Evolutionary conservation across 768 basidiomycete genomes (phyloP).

Genomic region (Porphyrellus cyaneotinctus): DNA sequence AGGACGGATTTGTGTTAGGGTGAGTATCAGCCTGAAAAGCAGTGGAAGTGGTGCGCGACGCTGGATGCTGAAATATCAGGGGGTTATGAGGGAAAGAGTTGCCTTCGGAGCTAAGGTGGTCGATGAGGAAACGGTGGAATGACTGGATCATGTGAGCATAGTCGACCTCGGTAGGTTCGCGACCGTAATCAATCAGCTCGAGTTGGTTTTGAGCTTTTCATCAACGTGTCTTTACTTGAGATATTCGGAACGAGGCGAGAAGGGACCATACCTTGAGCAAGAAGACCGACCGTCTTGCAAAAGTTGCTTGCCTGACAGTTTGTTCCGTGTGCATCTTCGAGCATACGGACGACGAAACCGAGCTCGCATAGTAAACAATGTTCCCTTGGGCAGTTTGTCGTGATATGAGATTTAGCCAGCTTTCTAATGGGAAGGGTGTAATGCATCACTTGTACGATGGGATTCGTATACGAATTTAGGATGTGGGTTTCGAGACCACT

Average conservation of each 20-base stretch:
- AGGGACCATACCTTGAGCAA: constrained; percentile 69
- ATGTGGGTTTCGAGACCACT: constrained; percentile 97
- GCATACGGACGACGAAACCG: constrained; percentile 91
- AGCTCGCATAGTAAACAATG: constrained; percentile 94
- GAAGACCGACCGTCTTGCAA: constrained; percentile 86
- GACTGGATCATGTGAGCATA: constrained; percentile 89
- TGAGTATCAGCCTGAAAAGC: constrained; percentile 21
- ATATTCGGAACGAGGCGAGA: not conserved
- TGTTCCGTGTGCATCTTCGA: constrained; percentile 89
- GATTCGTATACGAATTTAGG: constrained; percentile 94
- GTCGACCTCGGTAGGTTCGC: constrained; percentile 66
- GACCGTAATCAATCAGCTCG: constrained; percentile 85
- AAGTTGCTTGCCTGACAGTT: constrained; percentile 98
- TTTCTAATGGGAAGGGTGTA: constrained; percentile 72
- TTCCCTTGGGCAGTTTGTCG: constrained; percentile 81
- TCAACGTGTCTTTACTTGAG: not conserved
- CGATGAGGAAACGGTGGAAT: constrained; percentile 92
- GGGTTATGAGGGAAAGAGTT: constrained; percentile 62
- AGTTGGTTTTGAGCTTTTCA: constrained; percentile 65
- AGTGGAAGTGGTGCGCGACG: constrained; percentile 1
- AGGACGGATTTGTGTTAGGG: constrained; percentile 7
- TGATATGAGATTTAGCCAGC: constrained; percentile 89
- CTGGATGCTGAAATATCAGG: constrained; percentile 37
- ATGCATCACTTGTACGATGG: constrained; percentile 86
- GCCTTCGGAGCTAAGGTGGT: constrained; percentile 75